Base-by-base conservation (phyloP, 768 basidiomycete species). In the Lactarius trivialis region DNA sequence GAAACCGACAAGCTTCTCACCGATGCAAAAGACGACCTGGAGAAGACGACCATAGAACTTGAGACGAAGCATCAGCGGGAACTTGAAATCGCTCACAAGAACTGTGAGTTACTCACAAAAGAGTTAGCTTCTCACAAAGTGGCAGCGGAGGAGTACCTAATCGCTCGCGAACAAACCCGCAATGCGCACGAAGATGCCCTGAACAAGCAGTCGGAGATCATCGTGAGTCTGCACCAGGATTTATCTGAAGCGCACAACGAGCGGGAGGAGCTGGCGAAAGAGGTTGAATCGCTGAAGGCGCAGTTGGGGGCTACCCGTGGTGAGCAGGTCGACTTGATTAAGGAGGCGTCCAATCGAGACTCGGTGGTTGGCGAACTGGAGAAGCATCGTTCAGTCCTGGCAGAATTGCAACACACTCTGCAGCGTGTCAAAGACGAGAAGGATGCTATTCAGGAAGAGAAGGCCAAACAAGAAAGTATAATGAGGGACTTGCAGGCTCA, bases 341-440 rank as follows among this genome's bases (percentile, higher is more conserved):
- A 85, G 66, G 89, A 90, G 70, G 84, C 83, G 11, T 88, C 89
- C 8, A 86, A 87, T 67, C 85, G 84, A 43, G 83, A 91, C 67
- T 85, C 88, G 19, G 78, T 91, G 39, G 83, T 82, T 11, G 79
- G 81, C 24, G 90, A 94, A 69, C 76, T 93, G 36, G 90, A 93
- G 68, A 83, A 79, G 37, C 88, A 91, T 72, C 88, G 89, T 28
- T 85, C 85, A 9, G 77, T 85, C 32, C 77, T 93, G 17, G 85
- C 86, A 28, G 91, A 93, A 68, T 75, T 87, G 72, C 90, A 92
- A 67, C 85, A 88, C 63, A 85, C 82, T 65, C 76, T 93, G 28
- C 89, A 91, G 72, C 83, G 81, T 51, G 83, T 85, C 69, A 89
- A 89, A 75, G 87, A 92, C 68, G 90, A 92, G 75, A 89, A 89